A percentile compares a stretch with the other conserved stretches of the same genome.
Evolutionary conservation across 495 filamentous ascomycete species (phyloP).

Genomic region (Clavariopsis aquatica): DNA sequence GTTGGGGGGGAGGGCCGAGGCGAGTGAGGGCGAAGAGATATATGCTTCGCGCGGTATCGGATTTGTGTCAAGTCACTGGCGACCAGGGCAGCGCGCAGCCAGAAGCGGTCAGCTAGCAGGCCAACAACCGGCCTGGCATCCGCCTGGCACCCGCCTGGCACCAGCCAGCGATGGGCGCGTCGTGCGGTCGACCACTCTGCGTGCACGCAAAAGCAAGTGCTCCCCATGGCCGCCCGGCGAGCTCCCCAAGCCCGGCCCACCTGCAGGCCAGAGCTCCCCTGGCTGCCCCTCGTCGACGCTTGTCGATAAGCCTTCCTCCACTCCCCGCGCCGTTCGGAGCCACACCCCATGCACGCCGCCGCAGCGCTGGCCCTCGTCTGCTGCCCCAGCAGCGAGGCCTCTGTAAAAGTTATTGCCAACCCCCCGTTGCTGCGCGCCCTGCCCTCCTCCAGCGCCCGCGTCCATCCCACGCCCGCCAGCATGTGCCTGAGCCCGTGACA

Average conservation of each 20-base stretch:
- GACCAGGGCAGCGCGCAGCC: neutral
- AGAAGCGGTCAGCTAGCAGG: conserved; percentile 19
- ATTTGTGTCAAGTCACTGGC: conserved; percentile 8
- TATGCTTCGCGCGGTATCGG: conserved; percentile 5
- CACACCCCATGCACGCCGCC: conserved; percentile 10
- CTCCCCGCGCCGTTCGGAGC: conserved; percentile 19
- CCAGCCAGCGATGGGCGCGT: neutral
- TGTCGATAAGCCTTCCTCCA: conserved; percentile 32
- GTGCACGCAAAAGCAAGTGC: conserved; percentile 24
- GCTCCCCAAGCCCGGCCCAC: conserved; percentile 13
- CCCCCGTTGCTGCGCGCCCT: neutral
- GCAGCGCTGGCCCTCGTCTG: neutral
- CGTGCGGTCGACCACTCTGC: conserved; percentile 4
- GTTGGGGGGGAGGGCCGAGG: conserved; percentile 14
- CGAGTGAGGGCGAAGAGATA: neutral
- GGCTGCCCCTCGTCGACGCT: conserved; percentile 33
- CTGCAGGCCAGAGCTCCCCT: conserved; percentile 37
- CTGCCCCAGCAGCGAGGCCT: neutral
- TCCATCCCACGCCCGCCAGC: conserved; percentile 26
- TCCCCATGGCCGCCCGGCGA: too few relatives aligned
- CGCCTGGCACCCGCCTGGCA: neutral
- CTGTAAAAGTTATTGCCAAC: conserved; percentile 32
- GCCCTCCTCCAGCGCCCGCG: conserved; percentile 2
- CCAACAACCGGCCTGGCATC: conserved; percentile 1
- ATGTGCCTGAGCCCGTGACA: neutral